Evolutionary conservation across 495 filamentous ascomycete genomes (phyloP), one percentile per base, ranked within the genome.

Genomic region (Pyrenula aspistea): DNA sequence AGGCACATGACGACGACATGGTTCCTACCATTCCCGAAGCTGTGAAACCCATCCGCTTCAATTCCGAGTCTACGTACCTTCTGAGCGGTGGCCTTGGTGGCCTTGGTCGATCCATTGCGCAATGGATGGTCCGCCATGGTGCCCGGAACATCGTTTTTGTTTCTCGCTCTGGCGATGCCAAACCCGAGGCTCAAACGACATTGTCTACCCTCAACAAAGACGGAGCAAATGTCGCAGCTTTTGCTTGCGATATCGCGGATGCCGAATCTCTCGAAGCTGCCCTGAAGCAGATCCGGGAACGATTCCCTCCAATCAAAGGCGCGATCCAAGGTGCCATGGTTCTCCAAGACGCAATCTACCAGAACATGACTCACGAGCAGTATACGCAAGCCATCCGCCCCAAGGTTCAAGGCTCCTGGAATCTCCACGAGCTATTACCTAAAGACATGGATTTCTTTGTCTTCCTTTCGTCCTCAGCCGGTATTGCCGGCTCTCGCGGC

Each of bases 61-160:
- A 57, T 15, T 11, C 47, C 12, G 15, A 79, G 60, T 75, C 71
- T 1, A 71, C 77, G 1, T 83, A 84, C 59, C 63, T 84, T 24
- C 62, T 84, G 12, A 68, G 76, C 53, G 79, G 80, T 22, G 78
- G 81, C 15, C 71, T 80, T 2, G 81, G 81, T 22, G 81, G 79
- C 47, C 68, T 84, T 12, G 80, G 80, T 19, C 67, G 75, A 55
- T 73, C 73, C 54, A 69, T 83, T 56, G 62, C 78, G 1, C 65
- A 66, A 1, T 80, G 75, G 77, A 80, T 84, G 75, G 74, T 75
- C 4, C 59, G 67, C 25, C 73, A 73, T 25, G 79, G 79, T 10
- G 81, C 80, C 21, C 67, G 67, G 48, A 68, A 75, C 55, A 60
- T 84, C 23, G 69, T 80, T 20, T 70, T 83, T 11, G 67, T 82